Evolutionary conservation across 2,329 filamentous ascomycete genomes (phyloP), one percentile per base, ranked within the genome.

Genomic region (Xylariaceae sp.): DNA sequence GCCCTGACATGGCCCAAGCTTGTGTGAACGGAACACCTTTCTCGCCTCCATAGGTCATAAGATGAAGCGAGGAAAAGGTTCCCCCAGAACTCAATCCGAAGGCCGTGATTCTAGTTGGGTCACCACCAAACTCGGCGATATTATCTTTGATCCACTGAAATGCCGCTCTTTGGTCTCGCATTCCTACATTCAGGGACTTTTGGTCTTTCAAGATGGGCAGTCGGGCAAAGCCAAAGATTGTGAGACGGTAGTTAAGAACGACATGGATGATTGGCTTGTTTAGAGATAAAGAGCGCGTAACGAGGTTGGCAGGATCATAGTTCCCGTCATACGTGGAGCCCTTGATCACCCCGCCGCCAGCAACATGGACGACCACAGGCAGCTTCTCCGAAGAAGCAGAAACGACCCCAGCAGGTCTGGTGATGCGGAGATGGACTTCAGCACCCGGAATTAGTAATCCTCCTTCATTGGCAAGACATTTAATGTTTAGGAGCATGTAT

Each of bases 1-100:
- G 69, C 1, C 70, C 69, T 3, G 67, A 70, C 68, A 72, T 72
- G 3, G 58, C 53, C 69, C 69, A 72, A 1, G 51, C 61, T 35
- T 65, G 64, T 1, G 61, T 64, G 27, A 73, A 73, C 1, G 70
- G 70, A 1, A 69, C 67, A 1, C 68, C 69, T 26, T 64, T 44
- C 51, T 65, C 40, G n/a, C 40, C 40, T 16, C 40, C 40, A 23
- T 43, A 29, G 11, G 40, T 26, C 21, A 43, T 15, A 5, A 30
- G 13, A 21, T 27, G 24, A 6, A 43, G 24, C 6, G 40, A 43
- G 10, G 21, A 6, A 6, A 43, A 18, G n/a, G 21, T 43, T 7
- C 40, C 40, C 18, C 40, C 40, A n/a, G 40, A 6, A 26, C 40
- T 43, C 6, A 43, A 11, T 5, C 40, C 40, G 16, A 30, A 43